phyloP scores from a whole-genome alignment of 1,284 basidiomycete species.

The Microbotryum violaceum region DNA sequence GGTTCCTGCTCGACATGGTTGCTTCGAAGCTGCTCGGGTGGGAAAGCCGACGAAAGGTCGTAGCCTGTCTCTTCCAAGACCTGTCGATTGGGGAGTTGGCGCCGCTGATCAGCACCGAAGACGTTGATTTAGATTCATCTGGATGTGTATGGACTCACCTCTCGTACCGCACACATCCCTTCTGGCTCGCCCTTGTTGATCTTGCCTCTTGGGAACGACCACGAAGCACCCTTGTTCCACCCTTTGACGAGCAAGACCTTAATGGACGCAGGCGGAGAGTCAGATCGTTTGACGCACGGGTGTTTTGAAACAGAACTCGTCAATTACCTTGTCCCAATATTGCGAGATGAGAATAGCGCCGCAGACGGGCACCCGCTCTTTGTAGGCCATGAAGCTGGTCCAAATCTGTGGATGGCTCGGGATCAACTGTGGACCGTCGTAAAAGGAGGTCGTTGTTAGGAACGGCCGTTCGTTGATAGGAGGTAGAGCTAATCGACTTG shows the following conservation, averaged over 20 bases:
- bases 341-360: slow-evolving; percentile 92
- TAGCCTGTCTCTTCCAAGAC: slow-evolving; percentile 92
- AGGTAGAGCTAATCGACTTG: slow-evolving; percentile 2
- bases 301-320: slow-evolving; percentile 19
- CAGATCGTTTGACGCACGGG: neutral
- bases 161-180: slow-evolving; percentile 75
- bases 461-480: neutral
- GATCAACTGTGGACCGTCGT: slow-evolving; percentile 44
- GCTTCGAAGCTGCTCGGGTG: slow-evolving; percentile 24
- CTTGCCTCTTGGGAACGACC: slow-evolving; percentile 98
- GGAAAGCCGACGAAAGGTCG: slow-evolving; percentile 63
- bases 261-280: neutral
- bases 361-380: slow-evolving; percentile 96
- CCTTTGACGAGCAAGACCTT: slow-evolving; percentile 92
- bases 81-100: slow-evolving; percentile 43
- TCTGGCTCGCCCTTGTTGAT: slow-evolving; percentile 89
- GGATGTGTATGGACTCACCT: slow-evolving; percentile 51
- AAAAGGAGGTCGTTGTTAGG: too few relatives aligned
- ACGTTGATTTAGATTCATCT: slow-evolving; percentile 1
- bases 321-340: slow-evolving; percentile 75
- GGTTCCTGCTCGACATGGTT: slow-evolving; percentile 30
- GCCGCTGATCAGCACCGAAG: neutral
- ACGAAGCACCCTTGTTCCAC: slow-evolving; percentile 91
- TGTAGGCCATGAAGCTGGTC: slow-evolving; percentile 77
- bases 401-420: slow-evolving; percentile 28